These are phyloP conservation scores for Rostrohypoxylon terebratum DNA, from an alignment of 495 filamentous ascomycete genomes.

Conservation along the genomic window DNA sequence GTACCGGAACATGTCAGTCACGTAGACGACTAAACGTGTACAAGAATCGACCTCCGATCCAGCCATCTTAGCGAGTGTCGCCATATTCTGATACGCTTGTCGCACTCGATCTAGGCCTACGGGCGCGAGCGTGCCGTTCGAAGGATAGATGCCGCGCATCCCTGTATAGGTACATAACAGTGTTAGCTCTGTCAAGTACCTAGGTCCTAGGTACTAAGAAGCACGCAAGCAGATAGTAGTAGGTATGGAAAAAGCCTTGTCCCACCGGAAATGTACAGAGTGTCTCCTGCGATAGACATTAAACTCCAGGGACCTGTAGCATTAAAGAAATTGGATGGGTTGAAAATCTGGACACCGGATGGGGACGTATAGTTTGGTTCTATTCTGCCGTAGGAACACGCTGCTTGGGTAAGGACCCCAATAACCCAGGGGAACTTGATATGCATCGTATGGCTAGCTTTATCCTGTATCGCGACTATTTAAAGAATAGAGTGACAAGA, in stretches of 20 bases:
- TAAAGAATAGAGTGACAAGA: background rate
- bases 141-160: slow-evolving; percentile 35
- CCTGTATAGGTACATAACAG: too few relatives aligned
- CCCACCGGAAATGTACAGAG: slow-evolving; percentile 37
- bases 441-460: slow-evolving; percentile 6
- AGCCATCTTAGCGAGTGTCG: slow-evolving; percentile 29
- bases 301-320: slow-evolving; percentile 41
- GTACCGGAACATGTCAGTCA: slow-evolving; percentile 41
- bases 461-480: background rate
- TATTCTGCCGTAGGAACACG: slow-evolving; percentile 17
- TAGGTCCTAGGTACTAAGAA: background rate
- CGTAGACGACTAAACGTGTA: slow-evolving; percentile 29
- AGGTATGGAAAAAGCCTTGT: too few relatives aligned
- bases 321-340: slow-evolving; percentile 36
- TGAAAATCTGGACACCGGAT: slow-evolving; percentile 39
- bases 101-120: slow-evolving; percentile 30
- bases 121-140: slow-evolving; percentile 34
- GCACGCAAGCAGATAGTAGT: background rate
- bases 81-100: slow-evolving; percentile 40
- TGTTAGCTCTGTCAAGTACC: too few relatives aligned
- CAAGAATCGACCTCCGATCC: slow-evolving; percentile 35
- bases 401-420: slow-evolving; percentile 12
- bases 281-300: slow-evolving; percentile 38
- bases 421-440: background rate
- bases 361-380: slow-evolving; percentile 41